Conservation (phyloP, 805 yeast species). For the Hanseniaspora hatyaiensis region DNA sequence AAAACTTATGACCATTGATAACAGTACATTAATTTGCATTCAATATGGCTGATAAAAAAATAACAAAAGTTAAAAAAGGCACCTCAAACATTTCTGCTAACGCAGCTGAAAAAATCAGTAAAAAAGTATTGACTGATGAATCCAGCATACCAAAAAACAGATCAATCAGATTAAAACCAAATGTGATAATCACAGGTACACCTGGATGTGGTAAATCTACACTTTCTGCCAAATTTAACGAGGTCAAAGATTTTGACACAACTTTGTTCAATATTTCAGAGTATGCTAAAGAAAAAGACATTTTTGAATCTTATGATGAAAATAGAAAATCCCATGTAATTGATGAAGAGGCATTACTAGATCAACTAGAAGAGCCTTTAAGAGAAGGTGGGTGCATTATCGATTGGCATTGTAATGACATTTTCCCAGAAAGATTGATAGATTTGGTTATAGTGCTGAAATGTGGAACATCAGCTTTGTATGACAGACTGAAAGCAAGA, state of each 20-base stretch:
- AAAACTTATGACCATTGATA: no score
- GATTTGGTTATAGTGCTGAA: constrained; percentile 85
- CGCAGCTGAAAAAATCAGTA: constrained; percentile 4
- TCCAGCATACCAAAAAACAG: not conserved
- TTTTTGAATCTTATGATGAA: constrained; percentile 77
- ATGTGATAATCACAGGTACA: constrained; percentile 86
- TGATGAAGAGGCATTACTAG: constrained; percentile 81
- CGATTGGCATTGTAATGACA: constrained; percentile 97
- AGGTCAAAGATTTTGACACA: constrained; percentile 54
- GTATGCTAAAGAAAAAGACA: constrained; percentile 63
- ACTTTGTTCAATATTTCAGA: constrained; percentile 59
- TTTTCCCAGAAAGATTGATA: constrained; percentile 83
- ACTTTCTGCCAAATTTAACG: constrained; percentile 25
- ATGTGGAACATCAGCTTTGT: constrained; percentile 59
- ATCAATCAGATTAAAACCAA: constrained; percentile 36
- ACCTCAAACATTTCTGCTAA: not conserved
- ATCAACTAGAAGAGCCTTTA: constrained; percentile 63
- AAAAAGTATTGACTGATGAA: not conserved
- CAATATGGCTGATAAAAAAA: not conserved
- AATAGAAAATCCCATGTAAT: constrained; percentile 76
- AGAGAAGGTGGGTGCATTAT: constrained; percentile 78
- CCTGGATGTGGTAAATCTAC: constrained; percentile 46
- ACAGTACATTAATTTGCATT: no score
- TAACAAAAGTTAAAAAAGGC: not conserved
- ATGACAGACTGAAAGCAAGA: constrained; percentile 64